Evolutionary conservation across 2,329 filamentous ascomycete species (phyloP), one percentile per base, ranked within the genome.

Genomic region (Alternaria sp.): DNA sequence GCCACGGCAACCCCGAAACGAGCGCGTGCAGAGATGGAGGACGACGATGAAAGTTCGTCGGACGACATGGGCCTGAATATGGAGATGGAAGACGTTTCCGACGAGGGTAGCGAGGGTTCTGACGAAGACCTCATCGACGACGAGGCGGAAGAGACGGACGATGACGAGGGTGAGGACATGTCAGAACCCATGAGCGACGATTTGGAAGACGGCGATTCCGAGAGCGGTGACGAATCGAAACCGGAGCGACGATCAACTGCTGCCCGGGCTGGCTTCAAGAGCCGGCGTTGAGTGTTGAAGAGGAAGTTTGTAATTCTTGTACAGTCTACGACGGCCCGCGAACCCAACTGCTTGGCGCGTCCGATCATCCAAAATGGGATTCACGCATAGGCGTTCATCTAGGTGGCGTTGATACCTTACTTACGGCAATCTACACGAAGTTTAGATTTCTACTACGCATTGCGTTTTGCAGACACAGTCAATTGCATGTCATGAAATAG

Each of bases 41-140:
- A 71, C 2, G 75, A 74, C 2, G 76, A 74, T 3, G 71, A 73
- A 9, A 73, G 71, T 58, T 77, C 86, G 3, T 84, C 86, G 14
- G 87, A 88, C 17, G 87, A 86, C 44, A 81, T 85, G 68, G 82
- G 83, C 3, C 78, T 83, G 29, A 80, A 82, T 23, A 88, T 83
- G 66, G 73, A 77, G 55, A 72, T 76, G 37, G 75, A 79, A 11
- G 76, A 77, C 21, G 78, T 80, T 21, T 72, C 70, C 1, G 75
- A 74, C 13, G 86, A 84, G 28, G 86, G 85, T 23, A 61, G 55
- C 14, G 58, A 61, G 17, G 58, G 51, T n/a, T 61, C 58, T 6
- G 78, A 80, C 9, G 78, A 81, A 21, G 79, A 75, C 17, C 59
- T 85, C 39, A 68, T 85, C 46, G 83, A 86, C 56, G 81, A 83